Evolutionary conservation across 148 eudicot species (phyloP).

Genomic region (Linanthus parryae): DNA sequence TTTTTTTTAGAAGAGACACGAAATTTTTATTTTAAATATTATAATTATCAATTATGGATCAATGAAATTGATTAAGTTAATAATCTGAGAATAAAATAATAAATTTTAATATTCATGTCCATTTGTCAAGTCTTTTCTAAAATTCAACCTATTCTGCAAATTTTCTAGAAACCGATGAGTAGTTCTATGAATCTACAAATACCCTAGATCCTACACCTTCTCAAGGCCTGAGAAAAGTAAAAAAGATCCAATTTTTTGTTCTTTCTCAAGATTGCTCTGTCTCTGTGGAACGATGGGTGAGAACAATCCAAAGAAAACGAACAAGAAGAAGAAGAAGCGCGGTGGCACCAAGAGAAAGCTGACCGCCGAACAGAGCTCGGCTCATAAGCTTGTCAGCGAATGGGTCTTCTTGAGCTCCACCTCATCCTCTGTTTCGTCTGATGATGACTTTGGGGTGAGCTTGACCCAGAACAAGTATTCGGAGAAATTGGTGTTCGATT

Average conservation of each 20-base stretch:
- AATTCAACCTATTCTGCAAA: too few relatives aligned
- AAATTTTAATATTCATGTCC: too few relatives aligned
- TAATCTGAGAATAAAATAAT: too few relatives aligned
- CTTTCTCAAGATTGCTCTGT: neutral
- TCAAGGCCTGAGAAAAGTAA: neutral
- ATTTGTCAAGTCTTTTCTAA: too few relatives aligned
- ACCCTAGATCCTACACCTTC: neutral
- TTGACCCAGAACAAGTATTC: conserved; percentile 27
- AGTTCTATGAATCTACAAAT: neutral
- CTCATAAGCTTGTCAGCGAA: conserved; percentile 57
- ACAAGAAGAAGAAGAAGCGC: conserved; percentile 66
- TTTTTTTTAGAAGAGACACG: too few relatives aligned
- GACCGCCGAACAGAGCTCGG: conserved; percentile 63
- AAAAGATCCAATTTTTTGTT: neutral
- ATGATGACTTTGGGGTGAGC: conserved; percentile 51
- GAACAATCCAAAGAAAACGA: conserved; percentile 28
- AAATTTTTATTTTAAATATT: too few relatives aligned
- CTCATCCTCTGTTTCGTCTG: conserved; percentile 6
- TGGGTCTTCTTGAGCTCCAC: conserved; percentile 57
- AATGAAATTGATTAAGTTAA: too few relatives aligned
- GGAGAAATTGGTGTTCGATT: conserved; percentile 72
- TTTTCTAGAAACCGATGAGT: too few relatives aligned
- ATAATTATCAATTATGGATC: too few relatives aligned
- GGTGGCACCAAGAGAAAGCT: conserved; percentile 67
- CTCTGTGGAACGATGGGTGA: conserved; percentile 8